Conservation (phyloP, 176 grass and related monocot species). For the Triticum urartu region DNA sequence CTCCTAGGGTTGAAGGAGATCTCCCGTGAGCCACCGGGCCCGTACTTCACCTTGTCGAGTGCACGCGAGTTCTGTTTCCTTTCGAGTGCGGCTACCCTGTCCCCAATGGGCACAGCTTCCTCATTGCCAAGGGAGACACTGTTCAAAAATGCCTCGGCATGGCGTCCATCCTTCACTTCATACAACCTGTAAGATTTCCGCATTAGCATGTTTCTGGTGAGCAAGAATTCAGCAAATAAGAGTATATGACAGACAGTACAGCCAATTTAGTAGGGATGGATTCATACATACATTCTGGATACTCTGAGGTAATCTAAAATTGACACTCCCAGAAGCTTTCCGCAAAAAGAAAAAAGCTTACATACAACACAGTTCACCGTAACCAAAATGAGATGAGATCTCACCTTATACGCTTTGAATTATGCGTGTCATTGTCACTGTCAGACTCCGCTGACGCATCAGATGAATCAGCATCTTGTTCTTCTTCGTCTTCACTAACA, state of each 20-base stretch:
- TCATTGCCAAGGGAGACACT: conserved; percentile 60
- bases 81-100: conserved; percentile 57
- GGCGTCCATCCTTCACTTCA: conserved; percentile 85
- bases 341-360: not conserved
- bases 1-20: conserved; percentile 59
- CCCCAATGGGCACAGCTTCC: conserved; percentile 59
- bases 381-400: not conserved
- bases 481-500: conserved; percentile 65
- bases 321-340: not conserved
- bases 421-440: conserved; percentile 42
- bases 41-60: conserved; percentile 60
- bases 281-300: too few species aligned
- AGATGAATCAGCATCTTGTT: conserved; percentile 35
- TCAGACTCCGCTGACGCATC: conserved; percentile 49
- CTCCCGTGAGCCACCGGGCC: conserved; percentile 69
- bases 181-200: conserved; percentile 59
- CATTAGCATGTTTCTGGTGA: conserved; percentile 20
- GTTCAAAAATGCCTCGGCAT: conserved; percentile 79
- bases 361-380: not conserved
- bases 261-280: not conserved
- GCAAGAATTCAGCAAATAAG: not conserved
- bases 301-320: not conserved
- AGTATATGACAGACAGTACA: not conserved
- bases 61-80: conserved; percentile 25
- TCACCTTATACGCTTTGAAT: conserved; percentile 74